phyloP scores from a whole-genome alignment of 164 flowering plant genomes.

The Macadamia integrifolia region DNA sequence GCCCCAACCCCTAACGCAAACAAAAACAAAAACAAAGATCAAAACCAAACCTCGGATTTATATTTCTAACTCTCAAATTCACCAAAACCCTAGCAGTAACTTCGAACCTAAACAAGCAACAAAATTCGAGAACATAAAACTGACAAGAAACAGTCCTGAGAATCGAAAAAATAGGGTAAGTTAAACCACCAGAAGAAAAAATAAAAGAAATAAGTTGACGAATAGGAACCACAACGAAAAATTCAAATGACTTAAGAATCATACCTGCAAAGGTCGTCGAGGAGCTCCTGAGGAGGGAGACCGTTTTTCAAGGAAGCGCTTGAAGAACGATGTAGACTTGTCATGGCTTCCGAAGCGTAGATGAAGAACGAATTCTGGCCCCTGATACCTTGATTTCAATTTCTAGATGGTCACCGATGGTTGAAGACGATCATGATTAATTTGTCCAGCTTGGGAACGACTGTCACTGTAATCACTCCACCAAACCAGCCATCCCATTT shows the following conservation, averaged over 20 bases:
- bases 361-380: background rate
- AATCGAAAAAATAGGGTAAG: background rate
- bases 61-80: background rate
- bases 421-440: too few species aligned
- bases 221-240: background rate
- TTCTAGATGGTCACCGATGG: too few species aligned
- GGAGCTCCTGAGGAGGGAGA: conserved; percentile 81
- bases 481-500: too few species aligned
- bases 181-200: background rate
- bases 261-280: conserved; percentile 85
- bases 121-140: background rate
- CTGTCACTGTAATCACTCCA: too few species aligned
- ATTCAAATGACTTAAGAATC: background rate
- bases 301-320: conserved; percentile 51
- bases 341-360: conserved; percentile 19
- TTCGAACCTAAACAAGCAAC: background rate
- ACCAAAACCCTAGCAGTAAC: background rate
- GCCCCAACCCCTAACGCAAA: background rate
- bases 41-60: background rate
- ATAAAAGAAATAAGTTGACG: background rate
- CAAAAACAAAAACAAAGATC: too few species aligned
- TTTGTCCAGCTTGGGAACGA: too few species aligned
- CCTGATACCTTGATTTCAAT: too few species aligned
- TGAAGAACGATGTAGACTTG: conserved; percentile 49
- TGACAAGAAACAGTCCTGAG: background rate